A percentile compares a stretch with the other conserved stretches of the same genome.
Conservation (phyloP, 179 eudicot genomes). For the Drosera spatulata region DNA sequence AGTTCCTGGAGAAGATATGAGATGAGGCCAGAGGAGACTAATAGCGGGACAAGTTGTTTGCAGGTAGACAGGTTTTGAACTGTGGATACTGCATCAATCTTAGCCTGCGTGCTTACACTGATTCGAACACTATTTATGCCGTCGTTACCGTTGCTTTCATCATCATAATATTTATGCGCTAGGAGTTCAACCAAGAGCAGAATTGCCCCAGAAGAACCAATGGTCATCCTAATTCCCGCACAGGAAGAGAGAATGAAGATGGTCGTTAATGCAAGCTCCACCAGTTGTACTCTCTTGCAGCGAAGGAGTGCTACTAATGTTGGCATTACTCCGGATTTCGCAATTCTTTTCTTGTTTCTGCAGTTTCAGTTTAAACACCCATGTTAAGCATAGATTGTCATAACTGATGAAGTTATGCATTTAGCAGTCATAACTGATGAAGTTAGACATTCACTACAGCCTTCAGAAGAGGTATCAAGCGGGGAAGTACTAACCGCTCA, state of each 20-base stretch:
- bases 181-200: conserved; percentile 30
- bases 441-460: too few relatives aligned
- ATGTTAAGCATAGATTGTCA: background rate
- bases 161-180: conserved; percentile 1
- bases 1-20: conserved; percentile 24
- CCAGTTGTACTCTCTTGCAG: conserved; percentile 20
- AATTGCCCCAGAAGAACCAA: conserved; percentile 39
- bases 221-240: conserved; percentile 28
- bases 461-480: too few relatives aligned
- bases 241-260: conserved; percentile 51
- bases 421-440: too few relatives aligned
- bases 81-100: conserved; percentile 39
- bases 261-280: conserved; percentile 36
- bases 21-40: conserved; percentile 17
- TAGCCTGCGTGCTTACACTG: conserved; percentile 31
- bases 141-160: background rate
- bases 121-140: conserved; percentile 3
- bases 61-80: conserved; percentile 50
- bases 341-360: conserved; percentile 58
- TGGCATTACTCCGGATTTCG: conserved; percentile 43
- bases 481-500: background rate
- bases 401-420: background rate
- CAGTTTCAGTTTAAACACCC: conserved; percentile 1
- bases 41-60: conserved; percentile 23
- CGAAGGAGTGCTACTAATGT: conserved; percentile 23